Evolutionary conservation across 1,139 yeast species (phyloP).

Genomic region (Yamadazyma songkhlaensis): DNA sequence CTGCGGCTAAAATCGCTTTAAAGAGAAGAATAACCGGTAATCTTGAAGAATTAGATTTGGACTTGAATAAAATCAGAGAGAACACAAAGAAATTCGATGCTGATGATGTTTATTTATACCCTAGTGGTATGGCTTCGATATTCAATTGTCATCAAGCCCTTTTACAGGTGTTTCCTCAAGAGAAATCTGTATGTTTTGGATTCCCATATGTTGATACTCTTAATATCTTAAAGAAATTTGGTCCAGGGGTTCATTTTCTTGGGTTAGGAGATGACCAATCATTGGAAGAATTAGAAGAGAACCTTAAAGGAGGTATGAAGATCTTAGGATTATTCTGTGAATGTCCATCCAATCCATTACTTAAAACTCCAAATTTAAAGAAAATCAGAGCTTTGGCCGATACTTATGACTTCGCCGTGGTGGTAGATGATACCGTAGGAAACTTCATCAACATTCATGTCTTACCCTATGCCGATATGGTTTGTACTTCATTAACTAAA

Average conservation of each 20-base stretch:
- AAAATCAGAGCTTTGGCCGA: constrained; percentile 65
- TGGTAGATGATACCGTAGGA: constrained; percentile 93
- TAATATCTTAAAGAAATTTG: constrained; percentile 82
- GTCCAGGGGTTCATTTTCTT: constrained; percentile 79
- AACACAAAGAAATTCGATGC: constrained; percentile 33
- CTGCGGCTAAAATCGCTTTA: constrained; percentile 72
- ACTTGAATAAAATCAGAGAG: constrained; percentile 23
- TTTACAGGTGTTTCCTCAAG: constrained; percentile 28
- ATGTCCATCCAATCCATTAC: constrained; percentile 88
- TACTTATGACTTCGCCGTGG: constrained; percentile 69
- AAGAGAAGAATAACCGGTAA: constrained; percentile 74
- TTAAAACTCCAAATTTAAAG: constrained; percentile 75
- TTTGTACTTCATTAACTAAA: constrained; percentile 85
- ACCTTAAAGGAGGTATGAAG: constrained; percentile 63
- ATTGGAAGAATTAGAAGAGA: constrained; percentile 59
- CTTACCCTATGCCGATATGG: constrained; percentile 78
- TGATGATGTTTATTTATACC: constrained; percentile 76
- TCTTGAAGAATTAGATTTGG: constrained; percentile 40
- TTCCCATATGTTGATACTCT: constrained; percentile 94
- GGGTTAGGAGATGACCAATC: constrained; percentile 82
- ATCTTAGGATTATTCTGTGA: constrained; percentile 80
- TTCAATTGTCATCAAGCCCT: constrained; percentile 77
- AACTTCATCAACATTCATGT: constrained; percentile 83
- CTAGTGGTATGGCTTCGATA: constrained; percentile 92
- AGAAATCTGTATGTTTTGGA: constrained; percentile 87